phyloP scores from a whole-genome alignment of 2,329 filamentous ascomycete genomes.

The Penicillium glabrum region DNA sequence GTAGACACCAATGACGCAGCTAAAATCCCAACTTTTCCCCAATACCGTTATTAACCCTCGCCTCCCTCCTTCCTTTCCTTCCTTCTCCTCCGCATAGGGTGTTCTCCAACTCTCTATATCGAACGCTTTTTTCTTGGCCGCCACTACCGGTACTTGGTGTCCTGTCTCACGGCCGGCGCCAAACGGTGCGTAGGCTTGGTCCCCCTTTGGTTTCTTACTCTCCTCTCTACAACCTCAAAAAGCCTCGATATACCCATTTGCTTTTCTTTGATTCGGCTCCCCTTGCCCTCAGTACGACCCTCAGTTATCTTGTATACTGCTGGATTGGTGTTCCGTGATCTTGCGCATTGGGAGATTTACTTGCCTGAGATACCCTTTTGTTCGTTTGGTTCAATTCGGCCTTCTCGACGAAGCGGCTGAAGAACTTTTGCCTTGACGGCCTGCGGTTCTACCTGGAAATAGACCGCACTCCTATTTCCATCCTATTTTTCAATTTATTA shows the following conservation, averaged over 20 bases:
- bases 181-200: constrained; percentile 48
- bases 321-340: constrained; percentile 23
- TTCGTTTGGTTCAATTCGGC: constrained; percentile 27
- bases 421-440: constrained; percentile 35
- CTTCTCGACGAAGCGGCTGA: constrained; percentile 29
- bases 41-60: constrained; percentile 23
- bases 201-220: constrained; percentile 29
- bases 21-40: constrained; percentile 21
- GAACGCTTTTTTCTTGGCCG: constrained; percentile 42
- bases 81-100: constrained; percentile 19
- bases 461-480: constrained; percentile 8
- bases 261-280: constrained; percentile 16
- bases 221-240: constrained; percentile 18
- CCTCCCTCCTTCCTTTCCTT: constrained; percentile 14
- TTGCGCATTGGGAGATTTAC: constrained; percentile 26
- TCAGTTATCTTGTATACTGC: constrained; percentile 13
- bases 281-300: constrained; percentile 9
- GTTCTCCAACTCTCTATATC: constrained; percentile 33
- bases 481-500: constrained; percentile 19
- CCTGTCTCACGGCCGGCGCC: constrained; percentile 48
- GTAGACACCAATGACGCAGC: constrained; percentile 18
- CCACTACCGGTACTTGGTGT: constrained; percentile 48
- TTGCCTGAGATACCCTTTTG: constrained; percentile 38
- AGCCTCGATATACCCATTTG: constrained; percentile 15
- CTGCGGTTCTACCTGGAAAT: constrained; percentile 8